Conservation (phyloP, 352 stramenopile genomes). For the Globisporangium yorkense region DNA sequence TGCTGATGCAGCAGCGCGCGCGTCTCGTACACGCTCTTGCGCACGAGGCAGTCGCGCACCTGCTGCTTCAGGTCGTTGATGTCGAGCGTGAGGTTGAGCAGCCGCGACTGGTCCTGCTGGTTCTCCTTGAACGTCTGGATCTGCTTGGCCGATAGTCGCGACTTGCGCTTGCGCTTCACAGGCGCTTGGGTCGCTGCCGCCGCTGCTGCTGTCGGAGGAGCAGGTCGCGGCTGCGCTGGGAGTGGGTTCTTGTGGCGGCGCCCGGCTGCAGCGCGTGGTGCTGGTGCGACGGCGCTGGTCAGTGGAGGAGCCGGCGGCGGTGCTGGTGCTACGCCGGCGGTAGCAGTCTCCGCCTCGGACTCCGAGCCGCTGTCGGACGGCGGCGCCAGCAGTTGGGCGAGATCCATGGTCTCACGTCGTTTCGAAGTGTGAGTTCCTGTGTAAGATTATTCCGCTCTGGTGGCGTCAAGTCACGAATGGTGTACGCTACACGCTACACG, state of each 20-base stretch:
- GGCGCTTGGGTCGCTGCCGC: background rate
- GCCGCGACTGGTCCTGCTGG: constrained; percentile 1
- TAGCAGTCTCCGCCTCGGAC: background rate
- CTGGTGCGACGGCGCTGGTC: background rate
- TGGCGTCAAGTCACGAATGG: background rate
- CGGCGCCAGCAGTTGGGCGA: background rate
- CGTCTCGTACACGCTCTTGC: constrained; percentile 1
- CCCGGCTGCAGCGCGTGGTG: background rate
- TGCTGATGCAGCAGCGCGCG: constrained; percentile 1
- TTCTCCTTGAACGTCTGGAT: background rate
- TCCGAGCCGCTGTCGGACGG: background rate
- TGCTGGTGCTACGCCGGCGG: too few species aligned
- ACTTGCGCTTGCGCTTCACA: constrained; percentile 3
- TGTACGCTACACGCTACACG: too few species aligned
- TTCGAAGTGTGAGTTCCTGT: too few species aligned
- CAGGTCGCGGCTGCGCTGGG: background rate
- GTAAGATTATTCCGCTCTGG: background rate
- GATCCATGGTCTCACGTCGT: background rate
- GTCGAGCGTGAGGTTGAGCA: constrained; percentile 13
- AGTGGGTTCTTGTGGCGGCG: background rate
- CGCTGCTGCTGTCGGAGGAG: background rate
- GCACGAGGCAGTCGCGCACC: constrained; percentile 5
- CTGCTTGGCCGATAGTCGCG: constrained; percentile 6
- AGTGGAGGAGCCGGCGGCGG: background rate
- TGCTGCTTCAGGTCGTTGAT: constrained; percentile 12